A percentile compares a stretch with the other conserved stretches of the same genome.
Evolutionary conservation across 768 basidiomycete species (phyloP).

Genomic region (Dictyophora rubrovolvata): DNA sequence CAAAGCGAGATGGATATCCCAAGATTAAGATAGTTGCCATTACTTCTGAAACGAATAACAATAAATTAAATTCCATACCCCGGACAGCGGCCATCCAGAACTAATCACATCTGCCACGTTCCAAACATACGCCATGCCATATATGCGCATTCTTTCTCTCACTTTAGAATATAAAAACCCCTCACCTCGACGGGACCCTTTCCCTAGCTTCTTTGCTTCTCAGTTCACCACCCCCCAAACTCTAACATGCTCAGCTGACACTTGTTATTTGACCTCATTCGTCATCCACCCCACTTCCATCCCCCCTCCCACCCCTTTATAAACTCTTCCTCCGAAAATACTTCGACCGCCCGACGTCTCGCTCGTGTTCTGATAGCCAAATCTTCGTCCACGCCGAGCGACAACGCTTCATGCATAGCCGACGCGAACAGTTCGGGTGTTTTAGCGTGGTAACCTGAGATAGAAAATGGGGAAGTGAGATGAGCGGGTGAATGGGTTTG

Average conservation of each 20-base stretch:
- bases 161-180: too few species aligned
- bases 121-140: too few species aligned
- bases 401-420: conserved; percentile 53
- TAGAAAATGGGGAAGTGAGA: not conserved
- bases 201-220: not conserved
- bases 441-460: conserved; percentile 69
- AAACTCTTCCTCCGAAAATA: conserved; percentile 73
- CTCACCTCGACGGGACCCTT: too few species aligned
- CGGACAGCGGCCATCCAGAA: too few species aligned
- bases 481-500: not conserved
- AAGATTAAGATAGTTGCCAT: too few species aligned
- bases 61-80: too few species aligned
- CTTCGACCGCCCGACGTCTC: conserved; percentile 55
- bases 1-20: too few species aligned
- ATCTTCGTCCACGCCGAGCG: conserved; percentile 44
- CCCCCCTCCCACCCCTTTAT: conserved; percentile 51
- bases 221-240: not conserved
- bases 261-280: too few species aligned
- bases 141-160: too few species aligned
- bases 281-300: conserved; percentile 3
- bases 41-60: too few species aligned
- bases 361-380: conserved; percentile 59
- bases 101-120: too few species aligned
- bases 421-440: conserved; percentile 55
- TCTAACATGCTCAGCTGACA: too few species aligned